Base-by-base conservation (phyloP, 2,329 filamentous ascomycete genomes). In the Cytospora piceicola region DNA sequence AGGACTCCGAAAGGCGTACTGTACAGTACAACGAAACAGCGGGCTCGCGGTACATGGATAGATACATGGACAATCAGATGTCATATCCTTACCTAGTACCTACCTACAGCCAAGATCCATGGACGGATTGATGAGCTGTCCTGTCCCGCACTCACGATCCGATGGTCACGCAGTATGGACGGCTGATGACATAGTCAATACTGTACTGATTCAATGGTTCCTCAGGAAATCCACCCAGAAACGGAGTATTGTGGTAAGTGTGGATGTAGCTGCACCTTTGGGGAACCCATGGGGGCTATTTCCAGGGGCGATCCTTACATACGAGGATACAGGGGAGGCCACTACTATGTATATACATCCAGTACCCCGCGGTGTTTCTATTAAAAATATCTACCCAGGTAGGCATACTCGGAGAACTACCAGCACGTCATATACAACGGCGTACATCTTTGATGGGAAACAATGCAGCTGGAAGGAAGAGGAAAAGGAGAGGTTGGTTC, bases 261-360 rank as follows among this genome's bases (percentile, higher is more conserved):
- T 51, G 62, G 51, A 65, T 67, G 66, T 63, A 66, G 63, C 66
- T 67, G 58, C 32, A 61, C 59, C 63, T 39, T 63, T 66, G 56
- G 32, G 66, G 66, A 55, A 67, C 32, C 17, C 63, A 29, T 24
- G 46, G 46, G 22, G 46, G 22, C n/a, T 24, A 6, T 22, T 20
- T 57, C 20, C 63, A 67, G 63, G 63, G 66, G 49, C 54, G 39
- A 67, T 63, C 66, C 66, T 67, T 67, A 62, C 62, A 52, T n/a
- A 30, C 5, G 32, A 46, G 59, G 36, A 55, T 30, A n/a, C 24
- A n/a, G 11, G 14, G 9, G 9, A 12, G 24, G 46, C 42, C n/a
- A 9, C 3, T 46, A 11, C 20, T 22, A 46, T 22, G 8, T 46
- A 22, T 20, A 12, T 42, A 39, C 7, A 24, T 56, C 51, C 32